A percentile compares a stretch with the other conserved stretches of the same genome.
These are phyloP conservation scores for Fusarium oxysporum DNA, from an alignment of 2,329 filamentous ascomycete species.

Conservation along the genomic window DNA sequence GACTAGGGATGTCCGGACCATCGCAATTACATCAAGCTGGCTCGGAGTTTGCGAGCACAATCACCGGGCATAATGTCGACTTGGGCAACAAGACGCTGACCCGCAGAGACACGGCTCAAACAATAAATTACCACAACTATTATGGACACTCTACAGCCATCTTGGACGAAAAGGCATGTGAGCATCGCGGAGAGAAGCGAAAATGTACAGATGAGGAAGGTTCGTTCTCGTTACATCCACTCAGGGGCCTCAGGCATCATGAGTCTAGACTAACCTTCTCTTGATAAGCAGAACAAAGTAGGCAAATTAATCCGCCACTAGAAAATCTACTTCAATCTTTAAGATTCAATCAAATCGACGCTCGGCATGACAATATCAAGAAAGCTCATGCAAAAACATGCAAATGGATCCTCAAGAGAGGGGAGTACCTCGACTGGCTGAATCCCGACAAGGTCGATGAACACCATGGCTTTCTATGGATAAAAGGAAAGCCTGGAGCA, in stretches of 20 bases:
- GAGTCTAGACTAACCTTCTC: accelerated
- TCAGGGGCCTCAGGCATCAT: accelerated
- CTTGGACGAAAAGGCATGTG: accelerated
- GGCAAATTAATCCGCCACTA: too few species aligned
- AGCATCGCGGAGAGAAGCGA: neutral
- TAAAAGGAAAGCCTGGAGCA: slow-evolving; percentile 58
- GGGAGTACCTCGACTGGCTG: slow-evolving; percentile 21
- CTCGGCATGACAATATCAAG: slow-evolving; percentile 18
- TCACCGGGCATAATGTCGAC: neutral
- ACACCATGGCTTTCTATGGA: slow-evolving; percentile 57
- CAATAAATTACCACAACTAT: neutral
- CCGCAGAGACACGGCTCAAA: neutral
- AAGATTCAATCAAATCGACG: slow-evolving; percentile 25
- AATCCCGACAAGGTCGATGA: neutral
- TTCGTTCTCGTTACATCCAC: neutral
- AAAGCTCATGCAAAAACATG: slow-evolving; percentile 26
- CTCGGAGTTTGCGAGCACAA: neutral
- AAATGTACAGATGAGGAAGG: neutral
- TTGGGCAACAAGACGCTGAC: neutral
- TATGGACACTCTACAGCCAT: neutral
- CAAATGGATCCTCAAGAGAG: slow-evolving; percentile 11
- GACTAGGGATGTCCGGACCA: neutral
- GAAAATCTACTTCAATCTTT: slow-evolving; percentile 2
- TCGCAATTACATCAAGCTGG: neutral
- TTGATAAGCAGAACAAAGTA: neutral